Base-by-base conservation (phyloP, 164 flowering plant genomes). In the Aristolochia fimbriata region DNA sequence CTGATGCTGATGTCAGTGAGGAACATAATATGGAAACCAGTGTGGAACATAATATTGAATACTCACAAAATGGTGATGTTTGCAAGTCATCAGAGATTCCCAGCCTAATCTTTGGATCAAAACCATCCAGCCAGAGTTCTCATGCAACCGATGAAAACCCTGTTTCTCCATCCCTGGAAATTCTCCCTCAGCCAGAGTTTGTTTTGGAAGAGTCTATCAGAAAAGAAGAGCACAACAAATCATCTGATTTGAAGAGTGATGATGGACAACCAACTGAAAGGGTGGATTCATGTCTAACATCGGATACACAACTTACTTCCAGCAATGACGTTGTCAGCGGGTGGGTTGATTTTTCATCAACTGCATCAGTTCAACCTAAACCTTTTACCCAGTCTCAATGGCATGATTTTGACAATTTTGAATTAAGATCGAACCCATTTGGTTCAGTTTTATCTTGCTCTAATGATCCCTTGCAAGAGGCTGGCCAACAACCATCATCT, bases 361-460 rank as follows among this genome's bases (percentile, higher is more conserved):
- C 22, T 6, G 15, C 33, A 11, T 15, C 37, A 15, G 33, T 20
- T 16, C 43, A 62, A n/a, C 22, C 50, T 41, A 58, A 62, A 62
- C 59, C 58, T 41, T 46, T 11, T 46, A 55, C 19, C 2, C 22
- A 23, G 20, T 60, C 61, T 67, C 27, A 25, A 9, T 65, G 22
- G n/a, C 48, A 57, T 59, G 70, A 70, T 54, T 37, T 31, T 55
- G 62, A 70, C 47, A 57, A 19, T 46, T 54, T 59, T 58, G 70
- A 56, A 21, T 65, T 56, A 50, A 69, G 60, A n/a, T 20, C n/a
- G 16, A 33, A 50, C 67, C 58, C 64, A 23, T 61, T 54, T 25
- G 46, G 43, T 57, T 30, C 76, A 27, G 13, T 6, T 15, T 11
- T 52, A 22, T 31, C 56, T 15, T n/a, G 15, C 17, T 20, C 27